Base-by-base conservation (phyloP, 1,139 yeast genomes). In the Groenewaldozyma auringiensis region DNA sequence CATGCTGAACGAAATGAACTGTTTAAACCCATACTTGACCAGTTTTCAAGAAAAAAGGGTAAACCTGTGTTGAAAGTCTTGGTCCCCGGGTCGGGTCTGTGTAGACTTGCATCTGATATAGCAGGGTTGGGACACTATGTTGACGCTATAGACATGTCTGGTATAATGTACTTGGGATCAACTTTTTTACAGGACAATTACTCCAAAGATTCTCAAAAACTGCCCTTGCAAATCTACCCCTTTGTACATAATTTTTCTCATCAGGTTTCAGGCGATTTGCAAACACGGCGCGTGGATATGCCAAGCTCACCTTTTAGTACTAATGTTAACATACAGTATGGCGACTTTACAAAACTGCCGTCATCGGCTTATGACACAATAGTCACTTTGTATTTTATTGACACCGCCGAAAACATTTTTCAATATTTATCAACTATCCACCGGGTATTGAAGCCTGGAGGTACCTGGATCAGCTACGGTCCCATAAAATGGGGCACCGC, bases 401-500 rank as follows among this genome's bases (percentile, higher is more conserved):
- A 87, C 60, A 87, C 96, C 0, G 95, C 96, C 0, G 94, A 86
- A 57, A 85, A 86, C 56, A 60, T 85, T 41, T 70, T 87, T 52
- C 81, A 78, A 34, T 87, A 87, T 59, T 63, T 87, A 41, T 83
- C 82, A 45, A 65, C 81, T 1, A 78, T 87, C 33, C 42, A 49
- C 8, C 73, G 73, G 45, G 57, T 65, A 13, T 60, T 84, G 41
- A 71, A 72, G n/a, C 65, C 65, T 2, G 69, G 68, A 21, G 79
- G 84, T 0, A 71, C 71, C 45, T 87, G 95, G 96, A 78, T 87
- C 51, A 87, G 87, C 59, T 72, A 78, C 17, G 96, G 96, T 0
- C 96, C 96, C 0, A 69, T 87, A 50, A 87, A 87, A 62, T 87
- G 87, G 65, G 96, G 96, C 0, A 79, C 87, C 2, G 88, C 89